Evolutionary conservation across 371 early-diverging fungal genomes (phyloP), one percentile per base, ranked within the genome.

Genomic region (Blyttiomyces sp.): DNA sequence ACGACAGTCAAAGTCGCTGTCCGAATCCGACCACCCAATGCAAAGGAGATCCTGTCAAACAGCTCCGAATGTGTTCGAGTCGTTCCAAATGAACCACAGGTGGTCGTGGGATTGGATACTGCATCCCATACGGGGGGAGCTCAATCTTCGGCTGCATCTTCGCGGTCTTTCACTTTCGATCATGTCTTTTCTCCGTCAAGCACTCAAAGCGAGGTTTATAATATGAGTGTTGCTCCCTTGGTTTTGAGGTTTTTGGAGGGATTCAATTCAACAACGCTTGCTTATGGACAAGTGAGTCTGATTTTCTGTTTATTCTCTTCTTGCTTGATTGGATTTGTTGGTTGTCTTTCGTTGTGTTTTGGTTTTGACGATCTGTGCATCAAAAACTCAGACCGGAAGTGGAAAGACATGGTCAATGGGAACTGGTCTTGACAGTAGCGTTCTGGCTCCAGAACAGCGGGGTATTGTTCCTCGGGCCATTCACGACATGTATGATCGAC

Each of bases 261-360:
- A 21, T 99, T 87, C 81, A 97, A 93, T 82, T 94, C 87, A 42
- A 96, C 91, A n/a, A 89, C 93, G 53, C 84, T 99, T 61, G 99
- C 99, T 27, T 99, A 99, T 82, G 99, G 77, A 42, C 85, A 72
- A 73, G 76, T 76, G 43, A 1, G 67, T 55, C 4, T 24, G n/a
- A 19, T n/a, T 16, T 23, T 52, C 44, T 49, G 1, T 43, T 28
- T 23, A 2, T 1, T 6, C 30, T 36, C n/a, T 0, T 32, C 30
- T 32, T 33, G 11, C 43, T 2, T 49, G 46, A 32, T 19, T 39
- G 16, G 5, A 28, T 9, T 45, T 33, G 11, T 45, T 6, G 24
- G 23, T 23, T 0, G 39, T 52, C 5, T 28, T 19, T 42, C 1
- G 9, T 54, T 61, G 35, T 23, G n/a, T n/a, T n/a, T n/a, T n/a